Evolutionary conservation across 192 early-diverging fungal genomes (phyloP), one percentile per base, ranked within the genome.

Genomic region (Backusella westeae): DNA sequence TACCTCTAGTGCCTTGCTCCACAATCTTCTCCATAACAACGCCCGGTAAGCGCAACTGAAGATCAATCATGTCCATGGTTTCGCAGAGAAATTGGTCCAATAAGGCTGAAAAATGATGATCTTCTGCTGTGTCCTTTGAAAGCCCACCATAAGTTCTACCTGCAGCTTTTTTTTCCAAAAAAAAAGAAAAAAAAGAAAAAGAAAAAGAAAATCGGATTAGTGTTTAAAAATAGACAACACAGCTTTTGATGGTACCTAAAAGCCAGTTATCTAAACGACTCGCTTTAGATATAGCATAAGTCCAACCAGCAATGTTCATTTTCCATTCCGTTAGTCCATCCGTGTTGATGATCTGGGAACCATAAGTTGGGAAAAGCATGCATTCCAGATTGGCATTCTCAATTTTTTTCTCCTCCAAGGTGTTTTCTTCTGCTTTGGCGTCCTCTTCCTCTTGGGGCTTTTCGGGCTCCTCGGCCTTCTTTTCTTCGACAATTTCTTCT

Each of bases 331-430:
- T 21, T 39, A 65, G 56, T 19, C 72, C 21, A 19, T 69, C n/a
- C 8, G 67, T 52, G n/a, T 53, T 69, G 6, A 67, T 36, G 32
- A 65, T 44, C 9, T 75, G 23, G 29, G 42, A 36, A 8, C 68
- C 81, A 65, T 82, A 82, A 34, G 74, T 78, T 14, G 81, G 81
- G 71, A 78, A 82, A 0, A 82, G 44, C 71, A 82, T 82, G 35
- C 77, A 78, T n/a, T 78, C 73, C 5, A 52, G 72, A 10, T 69
- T 38, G 17, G 38, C 23, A 26, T 34, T 32, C 5, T 76, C 75
- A 23, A 42, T 17, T 38, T 63, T 63, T 29, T 63, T 63, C 56
- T 0, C 9, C 29, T 21, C 10, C 3, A 12, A 10, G n/a, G 10
- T 63, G 8, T 14, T 23, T 29, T 63, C 21, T 56, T 56, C 26